Percentiles rank a stretch among this genome's conserved stretches.
These are phyloP conservation scores for Crucibulum laeve DNA, from an alignment of 768 basidiomycete genomes.

Conservation along the genomic window DNA sequence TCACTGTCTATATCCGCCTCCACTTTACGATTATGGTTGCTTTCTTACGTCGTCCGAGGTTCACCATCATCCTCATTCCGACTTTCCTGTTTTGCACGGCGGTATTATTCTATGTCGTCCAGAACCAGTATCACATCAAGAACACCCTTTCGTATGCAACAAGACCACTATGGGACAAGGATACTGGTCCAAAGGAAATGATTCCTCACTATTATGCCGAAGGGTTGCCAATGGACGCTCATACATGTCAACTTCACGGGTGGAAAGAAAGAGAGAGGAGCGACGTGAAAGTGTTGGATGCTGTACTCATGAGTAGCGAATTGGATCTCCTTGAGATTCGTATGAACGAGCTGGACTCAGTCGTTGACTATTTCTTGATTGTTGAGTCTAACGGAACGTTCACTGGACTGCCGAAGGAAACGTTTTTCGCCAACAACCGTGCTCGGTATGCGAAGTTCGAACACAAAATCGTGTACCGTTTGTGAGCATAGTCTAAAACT, in stretches of 20 bases:
- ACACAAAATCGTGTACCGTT: conserved; percentile 48
- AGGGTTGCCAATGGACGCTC: conserved; percentile 36
- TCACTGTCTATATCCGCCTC: not conserved
- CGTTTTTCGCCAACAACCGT: conserved; percentile 43
- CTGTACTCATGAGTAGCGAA: conserved; percentile 60
- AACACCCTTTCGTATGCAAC: conserved; percentile 54
- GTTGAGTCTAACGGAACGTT: conserved; percentile 61
- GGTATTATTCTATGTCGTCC: conserved; percentile 29
- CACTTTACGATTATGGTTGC: conserved; percentile 8
- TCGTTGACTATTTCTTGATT: conserved; percentile 58
- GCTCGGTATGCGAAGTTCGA: conserved; percentile 44
- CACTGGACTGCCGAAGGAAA: conserved; percentile 53
- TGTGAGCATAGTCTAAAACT: too few relatives aligned
- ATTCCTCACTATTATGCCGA: conserved; percentile 56
- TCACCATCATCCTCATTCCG: conserved; percentile 27
- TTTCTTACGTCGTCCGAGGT: conserved; percentile 22
- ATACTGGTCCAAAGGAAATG: conserved; percentile 40
- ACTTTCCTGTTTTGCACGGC: conserved; percentile 22
- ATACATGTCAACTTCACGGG: conserved; percentile 49
- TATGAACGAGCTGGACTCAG: conserved; percentile 51
- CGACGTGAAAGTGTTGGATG: conserved; percentile 46
- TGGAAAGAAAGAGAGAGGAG: conserved; percentile 38
- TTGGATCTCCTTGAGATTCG: conserved; percentile 62
- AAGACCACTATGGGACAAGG: conserved; percentile 55
- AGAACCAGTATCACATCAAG: conserved; percentile 45